phyloP scores from a whole-genome alignment of 106 monocot species.

The Dioscorea dumetorum region DNA sequence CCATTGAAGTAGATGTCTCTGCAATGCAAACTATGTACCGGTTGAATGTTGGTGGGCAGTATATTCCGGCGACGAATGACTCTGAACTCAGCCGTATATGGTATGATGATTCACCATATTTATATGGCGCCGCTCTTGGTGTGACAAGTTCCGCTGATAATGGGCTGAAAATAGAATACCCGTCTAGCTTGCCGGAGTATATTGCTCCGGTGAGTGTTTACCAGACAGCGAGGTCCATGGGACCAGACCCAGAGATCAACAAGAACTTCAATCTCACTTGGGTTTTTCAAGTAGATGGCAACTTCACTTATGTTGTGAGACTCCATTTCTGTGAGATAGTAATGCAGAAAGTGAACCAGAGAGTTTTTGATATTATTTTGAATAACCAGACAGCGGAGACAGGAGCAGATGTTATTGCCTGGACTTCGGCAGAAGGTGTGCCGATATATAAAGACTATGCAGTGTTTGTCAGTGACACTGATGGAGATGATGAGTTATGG shows the following conservation, averaged over 20 bases:
- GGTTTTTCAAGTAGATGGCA: conserved; percentile 63
- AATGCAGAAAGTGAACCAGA: conserved; percentile 52
- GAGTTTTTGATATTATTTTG: conserved; percentile 71
- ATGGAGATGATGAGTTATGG: conserved; percentile 54
- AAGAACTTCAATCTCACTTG: conserved; percentile 80
- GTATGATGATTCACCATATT: conserved; percentile 59
- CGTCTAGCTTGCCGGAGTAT: conserved; percentile 20
- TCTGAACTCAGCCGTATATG: conserved; percentile 38
- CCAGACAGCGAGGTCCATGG: conserved; percentile 64
- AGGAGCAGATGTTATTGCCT: conserved; percentile 62
- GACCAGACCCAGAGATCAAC: conserved; percentile 62
- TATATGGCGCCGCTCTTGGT: conserved; percentile 47
- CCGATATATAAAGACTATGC: conserved; percentile 79
- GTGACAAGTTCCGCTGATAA: conserved; percentile 20
- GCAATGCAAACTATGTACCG: conserved; percentile 67
- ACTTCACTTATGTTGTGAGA: conserved; percentile 81
- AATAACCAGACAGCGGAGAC: conserved; percentile 78
- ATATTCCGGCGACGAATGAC: conserved; percentile 31
- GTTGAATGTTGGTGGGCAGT: conserved; percentile 69
- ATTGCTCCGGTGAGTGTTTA: conserved; percentile 57
- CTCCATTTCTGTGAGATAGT: conserved; percentile 84
- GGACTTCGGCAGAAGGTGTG: conserved; percentile 30
- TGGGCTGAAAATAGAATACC: conserved; percentile 26
- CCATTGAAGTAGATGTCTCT: conserved; percentile 9
- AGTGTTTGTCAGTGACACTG: conserved; percentile 24